Percentiles rank a stretch among this genome's conserved stretches.
phyloP scores from a whole-genome alignment of 2,329 filamentous ascomycete species.

The Aspergillus pseudoglaucus region DNA sequence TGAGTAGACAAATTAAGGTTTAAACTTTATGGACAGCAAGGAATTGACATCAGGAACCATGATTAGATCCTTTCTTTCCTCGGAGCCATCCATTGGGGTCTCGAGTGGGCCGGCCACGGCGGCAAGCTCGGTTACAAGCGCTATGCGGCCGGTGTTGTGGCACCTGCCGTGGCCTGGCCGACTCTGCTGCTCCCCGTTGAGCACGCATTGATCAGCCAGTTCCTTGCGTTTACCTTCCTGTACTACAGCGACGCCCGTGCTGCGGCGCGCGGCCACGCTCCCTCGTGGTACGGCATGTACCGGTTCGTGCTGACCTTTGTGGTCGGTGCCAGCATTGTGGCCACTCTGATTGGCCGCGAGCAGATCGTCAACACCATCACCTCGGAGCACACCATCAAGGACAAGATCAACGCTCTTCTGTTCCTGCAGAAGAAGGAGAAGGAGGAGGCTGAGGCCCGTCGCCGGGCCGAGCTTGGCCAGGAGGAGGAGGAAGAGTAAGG shows the following conservation, averaged over 20 bases:
- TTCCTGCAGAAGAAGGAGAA: conserved; percentile 42
- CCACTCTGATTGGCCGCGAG: conserved; percentile 74
- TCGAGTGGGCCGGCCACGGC: conserved; percentile 71
- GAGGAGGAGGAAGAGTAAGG: conserved; percentile 29
- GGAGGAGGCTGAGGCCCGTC: conserved; percentile 37
- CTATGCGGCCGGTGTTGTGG: conserved; percentile 75
- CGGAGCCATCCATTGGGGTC: conserved; percentile 87
- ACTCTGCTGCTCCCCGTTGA: conserved; percentile 78
- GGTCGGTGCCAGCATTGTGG: conserved; percentile 73
- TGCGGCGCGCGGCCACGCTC: conserved; percentile 67
- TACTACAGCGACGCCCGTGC: conserved; percentile 80
- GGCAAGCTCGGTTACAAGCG: conserved; percentile 65
- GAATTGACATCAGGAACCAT: conserved; percentile 2
- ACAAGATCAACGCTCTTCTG: conserved; percentile 50
- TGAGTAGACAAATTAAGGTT: conserved; percentile 38
- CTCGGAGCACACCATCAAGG: conserved; percentile 34
- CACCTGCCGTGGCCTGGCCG: conserved; percentile 80
- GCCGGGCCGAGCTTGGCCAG: conserved; percentile 21
- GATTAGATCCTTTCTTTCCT: conserved; percentile 81
- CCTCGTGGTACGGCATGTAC: conserved; percentile 80
- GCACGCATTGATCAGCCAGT: conserved; percentile 79
- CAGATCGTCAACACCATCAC: conserved; percentile 52
- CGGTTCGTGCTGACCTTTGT: conserved; percentile 88
- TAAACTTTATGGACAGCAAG: background rate
- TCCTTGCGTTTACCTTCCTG: conserved; percentile 73